Base-by-base conservation (phyloP, 148 eudicot species). In the Rhododendron simsii region DNA sequence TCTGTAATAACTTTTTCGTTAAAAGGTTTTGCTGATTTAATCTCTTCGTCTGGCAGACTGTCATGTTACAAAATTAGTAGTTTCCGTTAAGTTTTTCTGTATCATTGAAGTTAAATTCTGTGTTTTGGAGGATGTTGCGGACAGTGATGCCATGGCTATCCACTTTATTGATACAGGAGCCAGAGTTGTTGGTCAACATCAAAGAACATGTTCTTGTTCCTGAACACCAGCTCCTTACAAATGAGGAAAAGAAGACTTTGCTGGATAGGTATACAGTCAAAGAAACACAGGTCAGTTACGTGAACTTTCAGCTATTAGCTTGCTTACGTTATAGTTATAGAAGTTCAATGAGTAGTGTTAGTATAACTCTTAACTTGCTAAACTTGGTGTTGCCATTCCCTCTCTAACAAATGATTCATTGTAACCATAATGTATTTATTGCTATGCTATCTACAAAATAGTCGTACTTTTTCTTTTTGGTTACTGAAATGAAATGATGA, bases 121-220 rank as follows among this genome's bases (percentile, higher is more conserved):
- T 67, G 18, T 4, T 21, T 83, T 47, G 13, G 78, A 33, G 41
- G 44, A 50, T 41, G 5, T 73, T 65, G 73, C 39, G 48, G 45
- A 50, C 30, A 8, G 41, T 78, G 51, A n/a, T 59, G 69, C 11
- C 28, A 63, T 63, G 26, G 45, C 50, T 50, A 35, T 65, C n/a
- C 37, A 30, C 37, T 83, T 75, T 37, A 85, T 81, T 86, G 78
- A 23, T 79, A 50, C 92, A 96, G 99, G 99, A 96, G 88, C 94
- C 95, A 4, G 99, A 96, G 89, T 88, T 96, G 88, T 89, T 96
- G 89, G 93, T 96, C 44, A 96, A 95, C 87, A 93, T 96, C 57
- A 95, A 91, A 88, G 90, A 96, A 30, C 99, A 96, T 85, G 95
- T 95, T 55, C 93, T 96, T 77, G 95, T 96, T 89, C 99, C 99